Base-by-base conservation (phyloP, 225 moss, liverwort and hornwort genomes). In the Physcomitrellopsis africana region DNA sequence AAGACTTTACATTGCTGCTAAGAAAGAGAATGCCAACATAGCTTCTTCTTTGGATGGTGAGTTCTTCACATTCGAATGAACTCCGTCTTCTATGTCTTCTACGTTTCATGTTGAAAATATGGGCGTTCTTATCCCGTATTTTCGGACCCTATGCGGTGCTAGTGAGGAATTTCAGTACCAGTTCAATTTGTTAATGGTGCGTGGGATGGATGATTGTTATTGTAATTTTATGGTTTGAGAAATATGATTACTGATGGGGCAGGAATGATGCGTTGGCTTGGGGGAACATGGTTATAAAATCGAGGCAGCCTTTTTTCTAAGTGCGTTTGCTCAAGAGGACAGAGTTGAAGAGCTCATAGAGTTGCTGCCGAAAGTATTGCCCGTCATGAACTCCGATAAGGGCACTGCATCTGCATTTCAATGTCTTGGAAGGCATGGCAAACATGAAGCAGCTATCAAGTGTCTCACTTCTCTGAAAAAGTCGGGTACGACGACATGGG, bases 171-270 rank as follows among this genome's bases (percentile, higher is more conserved):
- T 49, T 49, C 15, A 41, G 42, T 69, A 44, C 2, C 9, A 4
- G 15, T 69, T 56, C 14, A 43, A 48, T 29, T 12, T 48, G 60
- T 16, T 18, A 27, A 18, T 14, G 55, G n/a, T 29, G 16, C 45
- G 8, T 44, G 26, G 41, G 53, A 53, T 53, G 41, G 61, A 42
- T 12, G 57, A 54, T 47, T 57, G n/a, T n/a, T n/a, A 49, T 29
- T 24, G 48, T 73, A 60, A 23, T 47, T 72, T 81, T 57, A 44
- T 84, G 67, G 71, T 62, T 85, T 78, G 78, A 81, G 84, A 84
- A 80, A 64, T 55, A 78, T 86, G 75, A 87, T 82, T 70, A 86
- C 86, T 89, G 89, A 89, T 86, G 79, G 88, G 89, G 73, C 83
- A 86, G 87, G 82, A 82, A 82, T 85, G 85, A 75, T 87, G 73